phyloP scores from a whole-genome alignment of 169 alveolate species.

The Plasmodium malariae region DNA sequence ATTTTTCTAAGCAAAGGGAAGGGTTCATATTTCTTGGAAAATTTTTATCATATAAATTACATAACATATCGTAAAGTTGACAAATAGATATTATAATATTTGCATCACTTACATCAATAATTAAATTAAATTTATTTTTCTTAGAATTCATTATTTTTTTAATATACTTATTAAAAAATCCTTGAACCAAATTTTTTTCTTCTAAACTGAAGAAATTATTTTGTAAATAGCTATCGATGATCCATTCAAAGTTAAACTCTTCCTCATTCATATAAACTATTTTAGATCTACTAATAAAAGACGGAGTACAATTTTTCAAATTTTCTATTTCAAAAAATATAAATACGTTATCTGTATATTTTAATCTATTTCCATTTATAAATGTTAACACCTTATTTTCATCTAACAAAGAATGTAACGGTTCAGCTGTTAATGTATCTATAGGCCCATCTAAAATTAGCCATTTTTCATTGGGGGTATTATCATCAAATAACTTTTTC shows the following conservation, averaged over 20 bases:
- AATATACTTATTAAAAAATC: constrained; percentile 71
- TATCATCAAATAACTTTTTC: constrained; percentile 66
- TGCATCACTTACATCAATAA: constrained; percentile 76
- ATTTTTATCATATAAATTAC: constrained; percentile 74
- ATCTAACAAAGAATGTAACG: constrained; percentile 97
- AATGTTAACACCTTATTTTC: constrained; percentile 97
- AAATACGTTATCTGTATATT: constrained; percentile 88
- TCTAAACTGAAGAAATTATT: constrained; percentile 31
- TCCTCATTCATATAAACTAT: constrained; percentile 98
- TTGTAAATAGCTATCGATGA: constrained; percentile 59
- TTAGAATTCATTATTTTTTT: constrained; percentile 75
- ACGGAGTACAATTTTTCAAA: constrained; percentile 96
- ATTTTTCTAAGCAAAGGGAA: constrained; percentile 70
- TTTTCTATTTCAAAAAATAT: constrained; percentile 95
- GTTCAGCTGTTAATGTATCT: constrained; percentile 99
- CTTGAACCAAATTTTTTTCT: constrained; percentile 70
- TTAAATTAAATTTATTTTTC: constrained; percentile 49
- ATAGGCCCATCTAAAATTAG: constrained; percentile 99
- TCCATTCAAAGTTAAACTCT: constrained; percentile 86
- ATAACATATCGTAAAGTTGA: constrained; percentile 73
- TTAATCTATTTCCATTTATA: constrained; percentile 97
- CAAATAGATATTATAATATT: constrained; percentile 68
- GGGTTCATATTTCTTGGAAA: constrained; percentile 68
- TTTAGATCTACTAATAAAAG: constrained; percentile 98
- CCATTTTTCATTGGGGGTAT: constrained; percentile 93